phyloP scores from a whole-genome alignment of 495 filamentous ascomycete genomes.

The Xylaria intraflava region DNA sequence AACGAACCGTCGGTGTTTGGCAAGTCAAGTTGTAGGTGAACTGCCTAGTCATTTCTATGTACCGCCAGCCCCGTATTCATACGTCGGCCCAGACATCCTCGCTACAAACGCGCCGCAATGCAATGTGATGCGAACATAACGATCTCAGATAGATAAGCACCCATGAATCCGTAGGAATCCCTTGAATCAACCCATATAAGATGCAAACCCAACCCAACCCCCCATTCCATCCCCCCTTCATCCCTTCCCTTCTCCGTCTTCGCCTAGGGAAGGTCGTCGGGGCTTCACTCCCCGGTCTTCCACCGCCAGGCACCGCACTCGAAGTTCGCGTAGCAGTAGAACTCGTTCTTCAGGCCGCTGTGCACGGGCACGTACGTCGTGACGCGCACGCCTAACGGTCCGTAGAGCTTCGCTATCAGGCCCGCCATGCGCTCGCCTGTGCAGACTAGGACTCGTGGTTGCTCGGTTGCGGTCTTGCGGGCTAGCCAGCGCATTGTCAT shows the following conservation, averaged over 20 bases:
- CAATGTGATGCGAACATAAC: too few species aligned
- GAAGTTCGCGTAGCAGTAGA: slow-evolving; percentile 70
- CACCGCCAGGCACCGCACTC: slow-evolving; percentile 52
- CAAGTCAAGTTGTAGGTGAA: not conserved
- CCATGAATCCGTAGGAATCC: too few species aligned
- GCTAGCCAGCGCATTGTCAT: slow-evolving; percentile 63
- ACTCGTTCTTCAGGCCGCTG: slow-evolving; percentile 69
- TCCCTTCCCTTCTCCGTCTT: not conserved
- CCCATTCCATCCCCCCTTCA: too few species aligned
- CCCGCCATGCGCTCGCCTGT: slow-evolving; percentile 65
- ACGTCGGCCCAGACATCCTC: not conserved
- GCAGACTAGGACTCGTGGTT: slow-evolving; percentile 51
- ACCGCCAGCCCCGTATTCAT: too few species aligned
- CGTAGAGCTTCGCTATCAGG: slow-evolving; percentile 48
- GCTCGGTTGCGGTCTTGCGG: not conserved
- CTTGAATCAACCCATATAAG: too few species aligned
- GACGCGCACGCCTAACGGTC: slow-evolving; percentile 40
- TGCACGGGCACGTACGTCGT: slow-evolving; percentile 60
- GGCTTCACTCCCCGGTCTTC: slow-evolving; percentile 11
- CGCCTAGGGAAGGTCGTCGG: too few species aligned
- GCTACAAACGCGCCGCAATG: not conserved
- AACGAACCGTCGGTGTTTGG: too few species aligned
- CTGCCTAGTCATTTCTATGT: not conserved
- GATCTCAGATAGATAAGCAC: too few species aligned
- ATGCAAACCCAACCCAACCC: too few species aligned